Evolutionary conservation across 2,329 filamentous ascomycete species (phyloP).

Genomic region (Verticillium zaregamsianum): DNA sequence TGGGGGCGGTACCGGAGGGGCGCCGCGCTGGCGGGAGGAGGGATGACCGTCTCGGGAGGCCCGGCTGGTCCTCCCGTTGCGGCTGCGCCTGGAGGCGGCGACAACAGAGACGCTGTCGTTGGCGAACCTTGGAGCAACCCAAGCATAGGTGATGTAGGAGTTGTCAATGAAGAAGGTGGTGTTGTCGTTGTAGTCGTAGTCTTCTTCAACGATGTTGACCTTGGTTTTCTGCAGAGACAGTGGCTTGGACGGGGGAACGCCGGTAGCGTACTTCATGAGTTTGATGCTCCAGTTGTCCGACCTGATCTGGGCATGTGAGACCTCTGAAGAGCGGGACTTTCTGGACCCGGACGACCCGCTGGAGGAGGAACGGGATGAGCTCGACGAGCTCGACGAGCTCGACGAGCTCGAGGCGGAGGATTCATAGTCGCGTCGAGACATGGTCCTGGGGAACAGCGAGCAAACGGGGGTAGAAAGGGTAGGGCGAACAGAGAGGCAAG

Average conservation of each 20-base stretch:
- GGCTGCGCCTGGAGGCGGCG: conserved; percentile 6
- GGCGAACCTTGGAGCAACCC: conserved; percentile 10
- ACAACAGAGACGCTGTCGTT: conserved; percentile 10
- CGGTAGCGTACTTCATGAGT: conserved; percentile 12
- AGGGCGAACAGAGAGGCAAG: neutral
- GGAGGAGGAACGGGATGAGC: conserved; percentile 3
- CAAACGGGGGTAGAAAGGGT: neutral
- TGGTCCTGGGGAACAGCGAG: neutral
- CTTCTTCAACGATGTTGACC: conserved; percentile 4
- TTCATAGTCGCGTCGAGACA: conserved; percentile 7
- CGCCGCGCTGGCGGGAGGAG: conserved; percentile 1
- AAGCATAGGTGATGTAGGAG: conserved; percentile 8
- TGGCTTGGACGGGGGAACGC: conserved; percentile 7
- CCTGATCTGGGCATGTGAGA: conserved; percentile 9
- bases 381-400: conserved; percentile 4
- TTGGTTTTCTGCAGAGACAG: conserved; percentile 10
- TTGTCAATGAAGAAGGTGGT: conserved; percentile 6
- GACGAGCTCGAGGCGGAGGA: conserved; percentile 6
- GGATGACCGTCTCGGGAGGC: neutral
- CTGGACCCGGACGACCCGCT: conserved; percentile 6
- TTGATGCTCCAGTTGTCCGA: conserved; percentile 9
- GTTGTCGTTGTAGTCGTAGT: conserved; percentile 8
- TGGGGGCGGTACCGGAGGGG: conserved; percentile 4
- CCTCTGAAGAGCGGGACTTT: conserved; percentile 10
- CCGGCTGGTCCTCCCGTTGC: conserved; percentile 6